Conservation (phyloP, 75 land plant genomes). For the Selaginella tamariscina region DNA sequence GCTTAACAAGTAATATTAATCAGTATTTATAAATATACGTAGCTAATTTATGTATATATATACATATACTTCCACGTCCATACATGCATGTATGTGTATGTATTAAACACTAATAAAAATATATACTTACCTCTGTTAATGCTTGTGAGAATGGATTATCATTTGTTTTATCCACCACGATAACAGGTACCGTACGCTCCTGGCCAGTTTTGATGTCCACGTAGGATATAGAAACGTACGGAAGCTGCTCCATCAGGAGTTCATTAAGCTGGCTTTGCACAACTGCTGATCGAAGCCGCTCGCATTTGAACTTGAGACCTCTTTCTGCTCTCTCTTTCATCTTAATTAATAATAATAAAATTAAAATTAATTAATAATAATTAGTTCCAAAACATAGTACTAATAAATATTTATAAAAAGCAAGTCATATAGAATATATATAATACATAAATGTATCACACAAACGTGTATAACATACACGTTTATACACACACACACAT, state of each 20-base stretch:
- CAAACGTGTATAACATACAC: too few species aligned
- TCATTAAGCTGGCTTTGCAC: background rate
- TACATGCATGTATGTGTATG: too few species aligned
- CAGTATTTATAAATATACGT: too few species aligned
- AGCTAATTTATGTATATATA: too few species aligned
- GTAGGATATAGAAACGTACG: background rate
- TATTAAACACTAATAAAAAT: background rate
- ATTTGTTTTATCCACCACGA: background rate
- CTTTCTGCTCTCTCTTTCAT: background rate
- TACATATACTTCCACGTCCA: too few species aligned
- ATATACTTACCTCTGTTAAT: background rate
- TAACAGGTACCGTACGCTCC: background rate
- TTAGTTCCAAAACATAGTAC: too few species aligned
- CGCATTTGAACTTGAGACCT: background rate
- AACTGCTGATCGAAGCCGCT: background rate
- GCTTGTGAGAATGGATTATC: background rate
- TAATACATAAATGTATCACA: too few species aligned
- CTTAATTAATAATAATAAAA: background rate
- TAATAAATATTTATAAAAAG: too few species aligned
- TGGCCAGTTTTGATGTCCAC: background rate
- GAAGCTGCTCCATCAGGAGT: background rate
- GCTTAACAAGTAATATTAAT: too few species aligned
- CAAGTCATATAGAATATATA: too few species aligned
- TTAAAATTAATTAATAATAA: too few species aligned
- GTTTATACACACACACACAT: too few species aligned